Percentiles rank a stretch among this genome's conserved stretches.
Evolutionary conservation across 257 asterid species (phyloP).

Genomic region (Solanum rostratum): DNA sequence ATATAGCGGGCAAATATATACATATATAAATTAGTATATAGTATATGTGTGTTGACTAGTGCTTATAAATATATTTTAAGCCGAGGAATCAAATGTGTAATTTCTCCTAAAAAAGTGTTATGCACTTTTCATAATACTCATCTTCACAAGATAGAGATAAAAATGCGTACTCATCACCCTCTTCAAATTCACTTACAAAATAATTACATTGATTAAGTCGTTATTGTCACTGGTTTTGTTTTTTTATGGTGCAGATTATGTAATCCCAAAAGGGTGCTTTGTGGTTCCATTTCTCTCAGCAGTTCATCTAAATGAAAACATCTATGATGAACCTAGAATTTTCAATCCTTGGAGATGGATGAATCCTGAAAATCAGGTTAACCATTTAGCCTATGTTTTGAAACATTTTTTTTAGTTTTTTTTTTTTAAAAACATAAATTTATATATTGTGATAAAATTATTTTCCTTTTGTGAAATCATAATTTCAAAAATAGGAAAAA

Average conservation of each 20-base stretch:
- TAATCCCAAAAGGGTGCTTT: slow-evolving; percentile 76
- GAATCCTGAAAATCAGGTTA: slow-evolving; percentile 74
- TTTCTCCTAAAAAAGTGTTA: background rate
- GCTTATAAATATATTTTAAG: background rate
- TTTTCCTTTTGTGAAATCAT: background rate
- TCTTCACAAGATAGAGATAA: too few species aligned
- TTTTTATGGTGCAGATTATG: slow-evolving; percentile 36
- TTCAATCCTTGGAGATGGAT: slow-evolving; percentile 96
- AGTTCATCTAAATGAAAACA: slow-evolving; percentile 50
- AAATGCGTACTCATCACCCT: background rate
- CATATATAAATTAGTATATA: background rate
- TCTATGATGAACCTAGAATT: slow-evolving; percentile 46
- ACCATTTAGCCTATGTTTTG: background rate
- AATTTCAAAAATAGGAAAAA: slow-evolving; percentile 39
- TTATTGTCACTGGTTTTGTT: background rate
- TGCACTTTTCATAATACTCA: background rate
- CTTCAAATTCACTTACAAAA: background rate
- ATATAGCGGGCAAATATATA: background rate
- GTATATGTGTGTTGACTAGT: background rate
- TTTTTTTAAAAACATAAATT: background rate
- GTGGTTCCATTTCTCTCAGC: slow-evolving; percentile 92
- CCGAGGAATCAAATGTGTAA: background rate
- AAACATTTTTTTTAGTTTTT: background rate
- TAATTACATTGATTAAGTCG: background rate
- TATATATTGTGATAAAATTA: background rate